Evolutionary conservation across 2,329 filamentous ascomycete genomes (phyloP).

Genomic region (Stromatinia cepivora): DNA sequence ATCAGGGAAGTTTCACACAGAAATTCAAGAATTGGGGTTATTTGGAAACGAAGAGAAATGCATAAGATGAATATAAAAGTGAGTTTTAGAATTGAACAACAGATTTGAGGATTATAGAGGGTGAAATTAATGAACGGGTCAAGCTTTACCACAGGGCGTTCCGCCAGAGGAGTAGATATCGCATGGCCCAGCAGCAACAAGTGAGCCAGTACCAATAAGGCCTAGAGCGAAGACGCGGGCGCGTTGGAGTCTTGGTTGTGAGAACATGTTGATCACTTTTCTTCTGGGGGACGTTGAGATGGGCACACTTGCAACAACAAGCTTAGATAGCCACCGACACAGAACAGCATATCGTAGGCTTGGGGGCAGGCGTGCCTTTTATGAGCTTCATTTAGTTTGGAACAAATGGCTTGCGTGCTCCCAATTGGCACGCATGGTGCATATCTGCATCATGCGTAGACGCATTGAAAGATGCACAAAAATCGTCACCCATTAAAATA

Average conservation of each 20-base stretch:
- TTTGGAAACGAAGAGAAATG: not conserved
- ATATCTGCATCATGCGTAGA: not conserved
- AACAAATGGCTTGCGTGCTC: not conserved
- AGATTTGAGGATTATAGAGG: not conserved
- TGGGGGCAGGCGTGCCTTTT: not conserved
- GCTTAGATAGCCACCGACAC: not conserved
- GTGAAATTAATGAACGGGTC: not conserved
- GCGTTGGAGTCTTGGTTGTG: slow-evolving; percentile 37
- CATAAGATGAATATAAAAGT: not conserved
- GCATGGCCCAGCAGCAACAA: slow-evolving; percentile 57
- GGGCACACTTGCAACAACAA: slow-evolving; percentile 2
- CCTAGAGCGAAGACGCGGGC: slow-evolving; percentile 34
- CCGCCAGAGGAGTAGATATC: slow-evolving; percentile 60
- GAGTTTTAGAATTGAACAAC: too few species aligned
- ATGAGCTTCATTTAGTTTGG: not conserved
- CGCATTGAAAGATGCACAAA: not conserved
- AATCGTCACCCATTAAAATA: not conserved
- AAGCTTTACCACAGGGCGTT: slow-evolving; percentile 51
- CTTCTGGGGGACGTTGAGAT: slow-evolving; percentile 15
- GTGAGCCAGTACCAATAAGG: slow-evolving; percentile 42
- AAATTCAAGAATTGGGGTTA: too few species aligned
- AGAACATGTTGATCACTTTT: slow-evolving; percentile 40
- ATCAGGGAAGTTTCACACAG: not conserved
- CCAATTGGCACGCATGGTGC: slow-evolving; percentile 7
- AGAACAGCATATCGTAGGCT: not conserved